Percentiles rank a stretch among this genome's conserved stretches.
Conservation (phyloP, 2,329 filamentous ascomycete genomes). For the Phyllosticta citribraziliensis region DNA sequence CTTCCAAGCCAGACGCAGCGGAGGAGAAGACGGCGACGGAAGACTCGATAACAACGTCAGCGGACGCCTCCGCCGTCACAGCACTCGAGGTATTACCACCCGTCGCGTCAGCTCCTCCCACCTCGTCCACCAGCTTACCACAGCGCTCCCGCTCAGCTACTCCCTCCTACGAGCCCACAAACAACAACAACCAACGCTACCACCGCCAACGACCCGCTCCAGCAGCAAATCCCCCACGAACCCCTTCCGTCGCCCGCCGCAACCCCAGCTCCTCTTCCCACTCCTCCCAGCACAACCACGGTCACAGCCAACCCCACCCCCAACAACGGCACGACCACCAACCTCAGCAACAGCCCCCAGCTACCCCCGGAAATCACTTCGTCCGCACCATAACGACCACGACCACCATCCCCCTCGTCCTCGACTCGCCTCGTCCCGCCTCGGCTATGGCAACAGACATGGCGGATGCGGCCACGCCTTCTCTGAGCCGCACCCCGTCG, state of each 20-base stretch:
- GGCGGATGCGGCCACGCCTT: slow-evolving; percentile 11
- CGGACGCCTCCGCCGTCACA: neutral
- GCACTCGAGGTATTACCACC: neutral
- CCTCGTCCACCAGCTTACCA: neutral
- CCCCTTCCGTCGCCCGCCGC: slow-evolving; percentile 12
- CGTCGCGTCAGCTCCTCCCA: neutral
- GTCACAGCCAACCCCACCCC: neutral
- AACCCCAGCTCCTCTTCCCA: slow-evolving; percentile 13
- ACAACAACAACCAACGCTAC: slow-evolving; percentile 3
- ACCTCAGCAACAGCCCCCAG: slow-evolving; percentile 8
- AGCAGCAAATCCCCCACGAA: slow-evolving; percentile 14
- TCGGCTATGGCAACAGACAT: neutral
- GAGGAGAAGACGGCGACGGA: slow-evolving; percentile 1
- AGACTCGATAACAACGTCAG: slow-evolving; percentile 1
- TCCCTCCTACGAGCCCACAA: neutral
- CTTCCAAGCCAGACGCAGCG: slow-evolving; percentile 15
- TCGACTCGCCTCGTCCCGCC: slow-evolving; percentile 29
- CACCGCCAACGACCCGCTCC: slow-evolving; percentile 5
- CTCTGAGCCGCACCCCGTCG: slow-evolving; percentile 19
- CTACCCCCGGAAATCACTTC: slow-evolving; percentile 9
- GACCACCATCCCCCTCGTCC: slow-evolving; percentile 38
- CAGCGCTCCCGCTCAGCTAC: neutral
- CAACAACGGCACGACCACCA: slow-evolving; percentile 7
- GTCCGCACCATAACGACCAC: slow-evolving; percentile 38
- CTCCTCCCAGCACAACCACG: slow-evolving; percentile 6